Evolutionary conservation across 2,329 filamentous ascomycete species (phyloP).

Genomic region (Thermoascus crustaceus): DNA sequence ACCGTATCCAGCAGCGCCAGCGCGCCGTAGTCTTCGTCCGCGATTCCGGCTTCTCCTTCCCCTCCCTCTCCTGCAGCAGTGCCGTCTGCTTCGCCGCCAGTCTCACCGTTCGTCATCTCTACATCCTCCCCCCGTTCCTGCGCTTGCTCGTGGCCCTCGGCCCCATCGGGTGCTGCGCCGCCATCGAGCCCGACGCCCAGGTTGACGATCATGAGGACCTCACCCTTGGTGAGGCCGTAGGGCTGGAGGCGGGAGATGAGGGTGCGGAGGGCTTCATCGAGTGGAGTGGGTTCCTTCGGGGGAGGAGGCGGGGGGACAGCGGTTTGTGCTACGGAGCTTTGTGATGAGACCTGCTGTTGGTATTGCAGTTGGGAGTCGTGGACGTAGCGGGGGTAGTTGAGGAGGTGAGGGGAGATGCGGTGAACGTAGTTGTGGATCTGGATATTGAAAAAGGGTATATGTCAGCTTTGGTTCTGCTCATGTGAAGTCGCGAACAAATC

Average conservation of each 20-base stretch:
- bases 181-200: constrained; percentile 29
- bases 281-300: constrained; percentile 18
- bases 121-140: constrained; percentile 2
- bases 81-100: too few relatives aligned
- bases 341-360: constrained; percentile 8
- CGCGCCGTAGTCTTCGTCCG: constrained; percentile 27
- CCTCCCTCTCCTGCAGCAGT: constrained; percentile 11
- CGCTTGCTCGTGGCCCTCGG: neutral
- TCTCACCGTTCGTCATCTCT: constrained; percentile 9
- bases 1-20: constrained; percentile 32
- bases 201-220: constrained; percentile 40
- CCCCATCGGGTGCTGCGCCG: neutral
- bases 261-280: constrained; percentile 31
- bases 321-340: constrained; percentile 3
- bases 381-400: constrained; percentile 28
- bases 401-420: constrained; percentile 33
- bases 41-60: constrained; percentile 12
- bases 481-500: too few relatives aligned
- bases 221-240: constrained; percentile 38
- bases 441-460: too few relatives aligned
- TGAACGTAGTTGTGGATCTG: constrained; percentile 36
- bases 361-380: constrained; percentile 14
- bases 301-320: constrained; percentile 8
- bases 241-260: constrained; percentile 30
- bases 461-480: too few relatives aligned